Evolutionary conservation across 768 basidiomycete species (phyloP).

Genomic region (Leccinum incarnatum): DNA sequence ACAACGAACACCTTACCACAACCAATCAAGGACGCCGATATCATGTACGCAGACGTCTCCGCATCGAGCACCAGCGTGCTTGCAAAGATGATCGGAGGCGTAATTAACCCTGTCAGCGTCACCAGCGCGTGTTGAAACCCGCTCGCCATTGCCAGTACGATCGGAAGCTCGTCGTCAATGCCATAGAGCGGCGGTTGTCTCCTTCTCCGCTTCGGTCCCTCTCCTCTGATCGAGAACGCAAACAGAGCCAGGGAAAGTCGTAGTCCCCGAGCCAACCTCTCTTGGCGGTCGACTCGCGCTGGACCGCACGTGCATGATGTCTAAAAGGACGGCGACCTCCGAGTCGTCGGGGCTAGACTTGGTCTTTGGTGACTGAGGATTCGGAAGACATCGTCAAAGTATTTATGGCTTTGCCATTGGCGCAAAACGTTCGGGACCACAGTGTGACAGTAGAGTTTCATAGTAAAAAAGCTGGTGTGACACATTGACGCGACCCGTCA

Average conservation of each 20-base stretch:
- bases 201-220: slow-evolving; percentile 19
- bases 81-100: slow-evolving; percentile 80
- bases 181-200: slow-evolving; percentile 70
- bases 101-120: slow-evolving; percentile 81
- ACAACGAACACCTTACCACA: slow-evolving; percentile 49
- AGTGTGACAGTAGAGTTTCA: no score
- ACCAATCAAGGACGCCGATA: slow-evolving; percentile 78
- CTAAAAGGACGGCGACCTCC: background rate
- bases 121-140: slow-evolving; percentile 77
- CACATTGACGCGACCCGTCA: no score
- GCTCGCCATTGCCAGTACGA: slow-evolving; percentile 67
- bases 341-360: no score
- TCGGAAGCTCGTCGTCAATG: slow-evolving; percentile 67
- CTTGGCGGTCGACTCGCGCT: slow-evolving; percentile 42
- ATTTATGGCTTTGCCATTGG: no score
- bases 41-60: slow-evolving; percentile 67
- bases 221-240: slow-evolving; percentile 43
- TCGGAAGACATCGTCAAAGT: no score
- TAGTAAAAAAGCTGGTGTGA: no score
- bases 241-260: slow-evolving; percentile 73
- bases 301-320: slow-evolving; percentile 12
- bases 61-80: slow-evolving; percentile 59
- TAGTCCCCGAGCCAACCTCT: slow-evolving; percentile 86
- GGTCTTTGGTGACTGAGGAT: no score
- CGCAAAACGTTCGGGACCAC: no score